A percentile compares a stretch with the other conserved stretches of the same genome.
Conservation (phyloP, 2,329 filamentous ascomycete species). For the Pseudogymnoascus sp. region DNA sequence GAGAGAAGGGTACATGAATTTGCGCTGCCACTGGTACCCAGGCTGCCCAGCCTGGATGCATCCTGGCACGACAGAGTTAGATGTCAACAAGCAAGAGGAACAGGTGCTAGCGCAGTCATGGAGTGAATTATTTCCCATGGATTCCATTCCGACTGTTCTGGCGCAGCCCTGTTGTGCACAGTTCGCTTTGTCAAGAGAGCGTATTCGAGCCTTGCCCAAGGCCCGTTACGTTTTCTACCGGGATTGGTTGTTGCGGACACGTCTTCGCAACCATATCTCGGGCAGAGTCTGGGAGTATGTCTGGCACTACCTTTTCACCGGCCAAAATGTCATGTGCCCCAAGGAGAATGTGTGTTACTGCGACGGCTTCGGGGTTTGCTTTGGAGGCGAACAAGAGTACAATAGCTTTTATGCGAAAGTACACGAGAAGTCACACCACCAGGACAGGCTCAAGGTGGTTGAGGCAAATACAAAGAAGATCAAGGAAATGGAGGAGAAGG, state of each 20-base stretch:
- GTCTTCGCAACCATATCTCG: conserved; percentile 46
- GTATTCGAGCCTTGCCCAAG: conserved; percentile 41
- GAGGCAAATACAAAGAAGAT: conserved; percentile 17
- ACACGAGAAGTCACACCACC: conserved; percentile 12
- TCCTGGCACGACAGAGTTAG: conserved; percentile 35
- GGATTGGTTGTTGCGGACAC: conserved; percentile 52
- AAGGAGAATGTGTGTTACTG: conserved; percentile 28
- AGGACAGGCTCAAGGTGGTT: conserved; percentile 11
- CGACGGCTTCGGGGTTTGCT: conserved; percentile 30
- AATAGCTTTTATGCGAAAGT: conserved; percentile 20
- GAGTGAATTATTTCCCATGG: conserved; percentile 41
- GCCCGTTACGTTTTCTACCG: conserved; percentile 51
- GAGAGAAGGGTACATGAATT: conserved; percentile 52
- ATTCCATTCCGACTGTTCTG: conserved; percentile 42
- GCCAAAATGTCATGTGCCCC: conserved; percentile 25
- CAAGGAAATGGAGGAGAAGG: conserved; percentile 14
- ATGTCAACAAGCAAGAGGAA: conserved; percentile 42
- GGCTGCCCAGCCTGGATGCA: conserved; percentile 56
- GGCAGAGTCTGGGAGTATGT: conserved; percentile 58
- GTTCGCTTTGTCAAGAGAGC: conserved; percentile 52
- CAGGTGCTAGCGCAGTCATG: conserved; percentile 40
- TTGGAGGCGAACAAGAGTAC: conserved; percentile 27
- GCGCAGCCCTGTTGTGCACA: conserved; percentile 58
- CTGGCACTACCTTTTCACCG: conserved; percentile 45
- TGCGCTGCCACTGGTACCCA: conserved; percentile 51